Evolutionary conservation across 2,329 filamentous ascomycete species (phyloP), one percentile per base, ranked within the genome.

Genomic region (Aspergillus sclerotialis): DNA sequence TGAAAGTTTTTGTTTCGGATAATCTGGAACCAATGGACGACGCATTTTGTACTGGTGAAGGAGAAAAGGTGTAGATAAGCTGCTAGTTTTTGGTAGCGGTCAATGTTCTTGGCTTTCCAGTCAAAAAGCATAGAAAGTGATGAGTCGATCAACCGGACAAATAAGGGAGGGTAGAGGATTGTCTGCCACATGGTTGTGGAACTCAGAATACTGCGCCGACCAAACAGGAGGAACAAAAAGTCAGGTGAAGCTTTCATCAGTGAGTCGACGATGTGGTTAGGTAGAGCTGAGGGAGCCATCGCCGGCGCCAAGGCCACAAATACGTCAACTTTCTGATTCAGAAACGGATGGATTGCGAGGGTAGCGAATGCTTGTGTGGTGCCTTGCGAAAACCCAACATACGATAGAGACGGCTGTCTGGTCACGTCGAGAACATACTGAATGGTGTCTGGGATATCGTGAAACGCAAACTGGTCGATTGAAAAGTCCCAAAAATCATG

Each of bases 11-110:
- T 85, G 52, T 90, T 95, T 45, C 92, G 82, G 51, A 98, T 98
- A 56, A 98, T 95, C 58, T 98, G 92, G 60, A 98, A 98, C 92
- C 92, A 98, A 58, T 98, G 92, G 0, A 98, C 92, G 7, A 98
- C 88, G 13, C 82, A 89, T 64, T 98, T 98, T 37, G 88, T 94
- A 58, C 86, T 94, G 0, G 90, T 95, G 59, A 90, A 96, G 0
- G 89, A 95, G 67, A 94, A 98, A 0, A 98, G 68, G 65, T 98
- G 92, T 7, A 90, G 83, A 57, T 98, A 98, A 1, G 88, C 88
- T 2, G 92, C 92, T 12, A 98, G 76, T 56, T 98, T 98, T 61
- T 98, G 92, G 37, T 82, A 80, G 1, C 78, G 67, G 7, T 78
- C 78, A 42, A 98, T 95, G 58, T 96, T 98, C 38, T 71, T 69